Evolutionary conservation across 2,329 filamentous ascomycete species (phyloP), one percentile per base, ranked within the genome.

Genomic region (Monosporascus cannonballus): DNA sequence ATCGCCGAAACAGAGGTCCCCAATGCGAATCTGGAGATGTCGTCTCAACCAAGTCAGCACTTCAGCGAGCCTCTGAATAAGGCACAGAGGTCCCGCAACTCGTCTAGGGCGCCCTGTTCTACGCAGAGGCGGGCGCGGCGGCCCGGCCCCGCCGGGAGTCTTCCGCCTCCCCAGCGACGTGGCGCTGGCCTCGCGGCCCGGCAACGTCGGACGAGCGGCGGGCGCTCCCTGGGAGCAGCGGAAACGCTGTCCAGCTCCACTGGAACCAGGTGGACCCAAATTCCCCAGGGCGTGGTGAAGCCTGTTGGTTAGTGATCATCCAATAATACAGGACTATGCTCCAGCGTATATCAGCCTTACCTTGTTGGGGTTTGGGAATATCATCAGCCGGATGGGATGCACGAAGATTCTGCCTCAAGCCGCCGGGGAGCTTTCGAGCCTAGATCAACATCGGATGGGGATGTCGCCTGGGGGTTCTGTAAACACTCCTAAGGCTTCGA

Each of bases 311-410:
- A 30, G 4, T 30, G 9, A 30, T 4, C 8, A 30, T 30, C 3
- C 11, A 9, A 30, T 30, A 30, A 39, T 1, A 44, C 25, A 76
- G 72, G 77, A 76, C 45, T 83, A 79, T 51, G 72, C 78, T 2
- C 69, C 71, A 37, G 78, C 76, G 14, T 82, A 82, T 58, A 71
- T 80, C 45, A 76, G 78, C 22, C 68, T 83, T 38, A 78, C 74
- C 34, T 66, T 83, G 3, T 73, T 83, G 11, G 80, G 79, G 3
- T 78, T 82, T 15, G 72, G 77, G 59, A 80, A 81, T 60, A 76
- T 83, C 64, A 81, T 82, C 63, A 64, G 69, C 22, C 66, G 83
- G 44, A 77, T 73, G 17, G 79, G 82, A 56, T 83, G 79, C 71
- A 79, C 76, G 9, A 73, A 75, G 58, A 76, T 76, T 3, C 65